A percentile compares a stretch with the other conserved stretches of the same genome.
phyloP scores from a whole-genome alignment of 208 protist species.

The Wallacemonas sp. region DNA sequence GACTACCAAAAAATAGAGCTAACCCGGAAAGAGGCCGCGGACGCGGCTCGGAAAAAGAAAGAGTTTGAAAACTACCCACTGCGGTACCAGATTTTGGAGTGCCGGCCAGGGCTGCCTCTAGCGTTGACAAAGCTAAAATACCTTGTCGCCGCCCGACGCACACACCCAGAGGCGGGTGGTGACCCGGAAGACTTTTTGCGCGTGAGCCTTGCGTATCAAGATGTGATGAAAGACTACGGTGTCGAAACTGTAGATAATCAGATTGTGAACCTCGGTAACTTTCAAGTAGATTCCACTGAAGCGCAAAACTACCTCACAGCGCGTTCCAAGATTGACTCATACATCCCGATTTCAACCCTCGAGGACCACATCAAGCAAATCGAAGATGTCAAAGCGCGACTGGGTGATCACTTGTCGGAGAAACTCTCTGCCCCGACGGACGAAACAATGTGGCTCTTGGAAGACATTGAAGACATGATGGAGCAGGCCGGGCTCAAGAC shows the following conservation, averaged over 20 bases:
- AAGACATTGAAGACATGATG: constrained; percentile 89
- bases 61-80: constrained; percentile 68
- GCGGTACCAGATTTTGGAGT: constrained; percentile 80
- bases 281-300: constrained; percentile 69
- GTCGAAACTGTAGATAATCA: constrained; percentile 84
- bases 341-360: constrained; percentile 81
- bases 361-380: constrained; percentile 81
- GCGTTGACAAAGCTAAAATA: constrained; percentile 85
- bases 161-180: constrained; percentile 82
- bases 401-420: constrained; percentile 66
- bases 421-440: constrained; percentile 64
- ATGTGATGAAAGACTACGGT: constrained; percentile 88
- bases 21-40: constrained; percentile 38
- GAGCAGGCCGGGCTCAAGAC: constrained; percentile 76
- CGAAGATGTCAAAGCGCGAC: constrained; percentile 63
- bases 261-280: constrained; percentile 85
- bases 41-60: constrained; percentile 47
- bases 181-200: constrained; percentile 74
- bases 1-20: constrained; percentile 72
- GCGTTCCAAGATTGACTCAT: constrained; percentile 62
- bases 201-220: constrained; percentile 81
- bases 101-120: constrained; percentile 66
- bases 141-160: constrained; percentile 69
- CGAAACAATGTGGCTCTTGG: constrained; percentile 80
- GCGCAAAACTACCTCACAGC: constrained; percentile 80